Base-by-base conservation (phyloP, 306 rosid species). In the Sicyos edulis region DNA sequence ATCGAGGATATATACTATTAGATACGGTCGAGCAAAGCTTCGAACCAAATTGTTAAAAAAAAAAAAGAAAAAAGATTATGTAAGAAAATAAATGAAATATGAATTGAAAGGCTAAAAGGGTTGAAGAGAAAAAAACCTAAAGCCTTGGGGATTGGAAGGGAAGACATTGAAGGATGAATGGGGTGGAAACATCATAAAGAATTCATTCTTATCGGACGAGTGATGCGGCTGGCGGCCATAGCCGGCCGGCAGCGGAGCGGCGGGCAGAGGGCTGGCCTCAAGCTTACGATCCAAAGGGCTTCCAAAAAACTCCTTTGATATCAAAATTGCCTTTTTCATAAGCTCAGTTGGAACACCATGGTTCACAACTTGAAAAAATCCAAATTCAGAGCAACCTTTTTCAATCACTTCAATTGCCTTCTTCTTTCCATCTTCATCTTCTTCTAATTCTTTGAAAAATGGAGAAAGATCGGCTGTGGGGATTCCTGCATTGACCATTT, bases 331-430 rank as follows among this genome's bases (percentile, higher is more conserved):
- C 70, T 56, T 44, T n/a, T 51, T 75, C 69, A 85, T 74, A 34
- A 85, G 64, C 34, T 64, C 72, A 7, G 75, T 8, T 3, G 88
- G 66, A 29, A 81, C 73, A 12, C 85, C 92, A 69, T 83, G 85
- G 20, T 85, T 83, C 34, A 72, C 77, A 0, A 87, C 75, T 56
- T 82, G 83, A 51, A 85, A 85, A 84, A 83, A 85, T 3, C 89
- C 92, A 59, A 57, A 78, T 13, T 82, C 68, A 4, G 47, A 76
- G 54, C 85, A 85, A 1, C 88, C 85, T 72, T 88, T 8, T n/a
- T 70, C 54, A 13, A 87, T 83, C 0, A 50, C 58, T 47, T 82
- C 74, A 57, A 45, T 74, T 53, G 71, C 78, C 65, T 57, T 82
- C 56, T 45, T 77, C 70, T 17, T 78, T 3, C 76, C 81, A 45